Conservation (phyloP, 148 eudicot genomes). For the Rhododendron griersonianum region DNA sequence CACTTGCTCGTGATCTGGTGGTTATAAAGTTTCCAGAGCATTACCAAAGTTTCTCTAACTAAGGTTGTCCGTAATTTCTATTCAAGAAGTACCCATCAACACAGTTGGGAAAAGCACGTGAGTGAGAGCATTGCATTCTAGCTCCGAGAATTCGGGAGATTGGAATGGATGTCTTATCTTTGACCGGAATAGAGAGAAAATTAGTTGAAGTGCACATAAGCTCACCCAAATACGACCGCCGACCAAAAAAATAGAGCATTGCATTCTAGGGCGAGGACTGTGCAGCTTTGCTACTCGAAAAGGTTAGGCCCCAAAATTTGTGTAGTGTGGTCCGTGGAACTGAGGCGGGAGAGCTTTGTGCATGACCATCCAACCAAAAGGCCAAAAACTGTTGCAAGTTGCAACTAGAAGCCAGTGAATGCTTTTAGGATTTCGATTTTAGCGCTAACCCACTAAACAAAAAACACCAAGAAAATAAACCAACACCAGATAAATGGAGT, state of each 20-base stretch:
- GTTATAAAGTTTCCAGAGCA: not conserved
- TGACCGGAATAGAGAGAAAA: rapidly evolving
- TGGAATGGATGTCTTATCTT: too few relatives aligned
- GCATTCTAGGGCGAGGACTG: not conserved
- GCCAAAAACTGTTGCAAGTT: not conserved
- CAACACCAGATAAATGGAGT: not conserved
- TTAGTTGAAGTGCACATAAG: too few relatives aligned
- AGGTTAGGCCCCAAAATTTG: not conserved
- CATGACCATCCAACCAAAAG: not conserved
- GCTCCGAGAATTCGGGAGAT: too few relatives aligned
- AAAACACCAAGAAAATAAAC: not conserved
- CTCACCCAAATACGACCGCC: too few relatives aligned
- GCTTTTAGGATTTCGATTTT: not conserved
- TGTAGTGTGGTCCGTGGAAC: not conserved
- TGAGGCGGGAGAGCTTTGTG: not conserved
- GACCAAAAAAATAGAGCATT: not conserved
- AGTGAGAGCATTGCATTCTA: not conserved
- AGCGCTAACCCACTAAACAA: not conserved
- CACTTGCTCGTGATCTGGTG: not conserved
- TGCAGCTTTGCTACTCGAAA: too few relatives aligned
- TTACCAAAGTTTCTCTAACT: not conserved
- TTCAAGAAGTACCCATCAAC: not conserved
- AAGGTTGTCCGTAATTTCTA: not conserved
- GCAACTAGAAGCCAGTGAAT: not conserved
- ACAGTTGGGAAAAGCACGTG: not conserved